Conservation (phyloP, 306 rosid genomes). For the Fagus crenata region DNA sequence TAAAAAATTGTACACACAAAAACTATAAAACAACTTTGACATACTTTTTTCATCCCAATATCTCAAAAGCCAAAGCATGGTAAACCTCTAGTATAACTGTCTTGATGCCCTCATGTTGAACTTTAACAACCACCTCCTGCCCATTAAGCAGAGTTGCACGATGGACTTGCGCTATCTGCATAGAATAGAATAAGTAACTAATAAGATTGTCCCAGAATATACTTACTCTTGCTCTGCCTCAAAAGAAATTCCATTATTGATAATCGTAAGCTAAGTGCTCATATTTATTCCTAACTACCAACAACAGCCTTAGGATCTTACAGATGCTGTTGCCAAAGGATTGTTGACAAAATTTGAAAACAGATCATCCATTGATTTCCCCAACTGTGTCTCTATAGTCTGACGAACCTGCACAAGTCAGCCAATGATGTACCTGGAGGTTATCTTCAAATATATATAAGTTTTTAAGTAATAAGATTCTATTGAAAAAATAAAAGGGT, state of each 20-base stretch:
- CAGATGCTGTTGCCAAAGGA: conserved; percentile 98
- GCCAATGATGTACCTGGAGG: conserved; percentile 13
- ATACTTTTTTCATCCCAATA: conserved; percentile 33
- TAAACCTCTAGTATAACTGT: conserved; percentile 80
- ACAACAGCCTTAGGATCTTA: conserved; percentile 48
- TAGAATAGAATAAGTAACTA: conserved; percentile 26
- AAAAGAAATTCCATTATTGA: conserved; percentile 14
- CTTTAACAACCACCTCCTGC: conserved; percentile 90
- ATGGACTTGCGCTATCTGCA: conserved; percentile 98
- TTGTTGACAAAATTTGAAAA: conserved; percentile 63
- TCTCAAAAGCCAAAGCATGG: conserved; percentile 29
- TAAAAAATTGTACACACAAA: conserved; percentile 28
- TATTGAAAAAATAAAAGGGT: too few relatives aligned
- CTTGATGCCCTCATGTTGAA: conserved; percentile 90
- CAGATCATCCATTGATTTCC: conserved; percentile 79
- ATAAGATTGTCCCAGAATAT: conserved; percentile 24
- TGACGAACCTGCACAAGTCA: conserved; percentile 63
- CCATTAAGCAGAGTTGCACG: conserved; percentile 90
- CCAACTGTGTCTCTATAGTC: conserved; percentile 76
- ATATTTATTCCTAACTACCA: conserved; percentile 29
- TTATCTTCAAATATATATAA: not conserved
- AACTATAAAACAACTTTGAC: conserved; percentile 25
- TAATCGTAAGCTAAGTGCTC: conserved; percentile 22
- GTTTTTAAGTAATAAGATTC: too few relatives aligned
- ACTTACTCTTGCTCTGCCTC: not conserved